A percentile compares a stretch with the other conserved stretches of the same genome.
phyloP scores from a whole-genome alignment of 1,139 yeast species.

The Torulaspora pretoriensis region DNA sequence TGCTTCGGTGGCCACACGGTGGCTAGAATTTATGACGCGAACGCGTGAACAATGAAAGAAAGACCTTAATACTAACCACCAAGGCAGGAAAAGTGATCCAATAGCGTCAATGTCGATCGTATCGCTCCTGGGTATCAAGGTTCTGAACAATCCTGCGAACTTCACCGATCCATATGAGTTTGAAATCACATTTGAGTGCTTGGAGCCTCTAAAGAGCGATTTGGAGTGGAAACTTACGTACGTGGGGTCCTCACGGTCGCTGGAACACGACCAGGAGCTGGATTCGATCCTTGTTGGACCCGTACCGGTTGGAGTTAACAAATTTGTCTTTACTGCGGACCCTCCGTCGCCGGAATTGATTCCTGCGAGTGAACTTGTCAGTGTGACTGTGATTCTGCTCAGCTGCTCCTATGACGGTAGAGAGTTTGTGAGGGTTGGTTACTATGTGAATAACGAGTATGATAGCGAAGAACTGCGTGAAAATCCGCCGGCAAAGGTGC shows the following conservation, averaged over 20 bases:
- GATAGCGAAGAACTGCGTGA: conserved; percentile 89
- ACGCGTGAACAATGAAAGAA: conserved; percentile 2
- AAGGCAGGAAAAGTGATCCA: not conserved
- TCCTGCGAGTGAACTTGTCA: conserved; percentile 91
- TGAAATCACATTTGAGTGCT: conserved; percentile 94
- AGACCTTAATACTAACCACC: not conserved
- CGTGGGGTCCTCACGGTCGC: conserved; percentile 88
- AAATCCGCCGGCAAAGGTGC: conserved; percentile 87
- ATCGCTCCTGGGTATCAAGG: conserved; percentile 85
- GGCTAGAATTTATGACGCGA: too few relatives aligned
- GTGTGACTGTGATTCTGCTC: conserved; percentile 87
- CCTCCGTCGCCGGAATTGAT: conserved; percentile 95
- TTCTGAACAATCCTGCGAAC: conserved; percentile 90
- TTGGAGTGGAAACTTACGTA: conserved; percentile 96
- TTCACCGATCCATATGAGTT: conserved; percentile 92
- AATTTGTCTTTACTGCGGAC: conserved; percentile 88
- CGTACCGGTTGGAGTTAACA: conserved; percentile 94
- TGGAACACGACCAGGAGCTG: conserved; percentile 94
- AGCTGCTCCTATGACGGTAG: conserved; percentile 91
- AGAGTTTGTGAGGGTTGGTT: conserved; percentile 95
- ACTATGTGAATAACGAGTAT: conserved; percentile 94
- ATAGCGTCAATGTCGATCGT: conserved; percentile 76
- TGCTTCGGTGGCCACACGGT: too few relatives aligned
- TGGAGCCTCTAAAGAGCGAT: conserved; percentile 88
- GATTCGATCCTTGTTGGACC: conserved; percentile 97